Evolutionary conservation across 495 filamentous ascomycete species (phyloP).

Genomic region (Aspergillus nanangensis): DNA sequence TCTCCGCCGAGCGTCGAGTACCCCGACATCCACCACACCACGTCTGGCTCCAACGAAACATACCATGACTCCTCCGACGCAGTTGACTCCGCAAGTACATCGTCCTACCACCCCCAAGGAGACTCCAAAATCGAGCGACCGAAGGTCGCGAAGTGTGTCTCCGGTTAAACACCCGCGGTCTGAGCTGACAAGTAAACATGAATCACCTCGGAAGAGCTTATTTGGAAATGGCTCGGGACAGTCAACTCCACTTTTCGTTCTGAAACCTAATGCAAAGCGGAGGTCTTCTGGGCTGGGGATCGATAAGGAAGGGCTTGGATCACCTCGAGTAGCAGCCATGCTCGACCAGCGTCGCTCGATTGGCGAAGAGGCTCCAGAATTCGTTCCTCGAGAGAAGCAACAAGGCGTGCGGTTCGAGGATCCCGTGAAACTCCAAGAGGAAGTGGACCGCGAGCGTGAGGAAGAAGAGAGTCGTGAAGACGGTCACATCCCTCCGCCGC

Average conservation of each 20-base stretch:
- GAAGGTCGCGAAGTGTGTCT: constrained; percentile 43
- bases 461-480: constrained; percentile 60
- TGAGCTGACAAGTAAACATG: constrained; percentile 28
- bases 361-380: constrained; percentile 57
- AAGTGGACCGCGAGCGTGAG: constrained; percentile 64
- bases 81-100: constrained; percentile 44
- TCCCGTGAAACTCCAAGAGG: constrained; percentile 59
- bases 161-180: constrained; percentile 45
- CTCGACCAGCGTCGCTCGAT: constrained; percentile 71
- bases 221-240: constrained; percentile 57
- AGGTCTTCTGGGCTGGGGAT: constrained; percentile 70
- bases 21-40: constrained; percentile 35
- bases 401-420: constrained; percentile 61
- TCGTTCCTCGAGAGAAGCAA: constrained; percentile 48
- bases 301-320: constrained; percentile 72
- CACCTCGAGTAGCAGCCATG: constrained; percentile 67
- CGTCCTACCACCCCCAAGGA: constrained; percentile 49
- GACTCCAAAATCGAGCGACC: constrained; percentile 46
- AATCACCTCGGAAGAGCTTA: constrained; percentile 40
- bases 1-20: constrained; percentile 34
- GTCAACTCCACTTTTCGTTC: constrained; percentile 57
- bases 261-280: constrained; percentile 58
- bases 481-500: constrained; percentile 47
- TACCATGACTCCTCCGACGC: constrained; percentile 44
- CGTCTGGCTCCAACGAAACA: constrained; percentile 39